phyloP scores from a whole-genome alignment of 495 filamentous ascomycete species.

The Hypomontagnella monticulosa region DNA sequence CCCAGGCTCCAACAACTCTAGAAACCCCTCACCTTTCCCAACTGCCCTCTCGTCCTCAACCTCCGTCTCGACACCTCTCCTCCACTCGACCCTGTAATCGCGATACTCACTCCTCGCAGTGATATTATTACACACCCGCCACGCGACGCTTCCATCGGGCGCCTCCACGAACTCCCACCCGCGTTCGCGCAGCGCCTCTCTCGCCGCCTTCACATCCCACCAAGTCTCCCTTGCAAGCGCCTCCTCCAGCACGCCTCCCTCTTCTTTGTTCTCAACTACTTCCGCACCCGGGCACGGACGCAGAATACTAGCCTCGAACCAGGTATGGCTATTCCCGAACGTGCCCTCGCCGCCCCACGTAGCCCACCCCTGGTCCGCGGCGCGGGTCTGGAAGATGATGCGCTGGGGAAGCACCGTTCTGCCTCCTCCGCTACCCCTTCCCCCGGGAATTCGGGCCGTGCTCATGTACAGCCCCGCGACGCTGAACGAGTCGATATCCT shows the following conservation, averaged over 20 bases:
- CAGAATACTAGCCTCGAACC: constrained; percentile 36
- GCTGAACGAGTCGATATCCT: background rate
- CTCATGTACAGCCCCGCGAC: constrained; percentile 13
- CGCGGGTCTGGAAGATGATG: constrained; percentile 26
- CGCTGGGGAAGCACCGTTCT: background rate
- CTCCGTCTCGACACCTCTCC: constrained; percentile 5
- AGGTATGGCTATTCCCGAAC: constrained; percentile 23
- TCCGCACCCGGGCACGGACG: constrained; percentile 8
- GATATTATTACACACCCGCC: constrained; percentile 30
- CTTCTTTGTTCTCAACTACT: background rate
- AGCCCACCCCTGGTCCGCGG: constrained; percentile 26
- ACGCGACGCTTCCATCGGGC: constrained; percentile 12
- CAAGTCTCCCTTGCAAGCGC: background rate
- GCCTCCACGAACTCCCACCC: constrained; percentile 33
- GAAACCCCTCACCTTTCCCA: constrained; percentile 22
- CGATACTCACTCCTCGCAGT: background rate
- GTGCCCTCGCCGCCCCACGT: constrained; percentile 9
- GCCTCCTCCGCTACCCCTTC: too few relatives aligned
- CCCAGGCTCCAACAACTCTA: constrained; percentile 21
- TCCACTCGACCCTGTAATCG: constrained; percentile 31
- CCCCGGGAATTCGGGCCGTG: background rate
- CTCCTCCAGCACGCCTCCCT: constrained; percentile 10
- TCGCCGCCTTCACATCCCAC: background rate
- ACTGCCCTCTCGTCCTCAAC: constrained; percentile 9
- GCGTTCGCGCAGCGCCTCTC: constrained; percentile 1